Conservation (phyloP, 306 rosid genomes). For the Benincasa hispida region DNA sequence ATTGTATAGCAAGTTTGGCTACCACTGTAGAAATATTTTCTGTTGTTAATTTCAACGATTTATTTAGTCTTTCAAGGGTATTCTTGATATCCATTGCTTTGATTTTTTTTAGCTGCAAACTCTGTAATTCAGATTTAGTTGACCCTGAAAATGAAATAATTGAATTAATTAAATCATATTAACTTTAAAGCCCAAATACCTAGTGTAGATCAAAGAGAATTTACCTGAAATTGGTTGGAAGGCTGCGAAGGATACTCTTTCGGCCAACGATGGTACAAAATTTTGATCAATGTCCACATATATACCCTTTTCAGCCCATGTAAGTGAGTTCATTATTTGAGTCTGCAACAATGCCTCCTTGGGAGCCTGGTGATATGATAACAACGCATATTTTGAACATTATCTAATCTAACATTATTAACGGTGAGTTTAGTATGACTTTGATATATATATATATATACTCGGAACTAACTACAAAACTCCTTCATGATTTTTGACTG, state of each 20-base stretch:
- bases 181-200: background rate
- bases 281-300: conserved; percentile 22
- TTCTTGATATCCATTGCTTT: conserved; percentile 35
- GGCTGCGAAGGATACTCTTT: conserved; percentile 33
- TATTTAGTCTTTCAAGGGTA: conserved; percentile 26
- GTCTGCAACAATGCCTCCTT: conserved; percentile 38
- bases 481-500: no score
- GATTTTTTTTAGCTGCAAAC: conserved; percentile 26
- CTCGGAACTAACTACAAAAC: background rate
- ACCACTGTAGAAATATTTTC: conserved; percentile 24
- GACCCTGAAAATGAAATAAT: conserved; percentile 18
- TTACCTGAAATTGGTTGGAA: conserved; percentile 38
- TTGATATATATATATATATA: no score
- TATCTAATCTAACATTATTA: background rate
- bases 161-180: background rate
- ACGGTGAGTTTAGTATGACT: background rate
- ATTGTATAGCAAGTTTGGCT: conserved; percentile 38
- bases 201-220: background rate
- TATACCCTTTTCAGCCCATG: conserved; percentile 28
- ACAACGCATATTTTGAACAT: background rate
- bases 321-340: conserved; percentile 23
- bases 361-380: conserved; percentile 21
- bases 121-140: conserved; percentile 21
- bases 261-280: conserved; percentile 29
- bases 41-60: conserved; percentile 14